phyloP scores from a whole-genome alignment of 2,329 filamentous ascomycete species.

The Trichoderma brevicompactum region DNA sequence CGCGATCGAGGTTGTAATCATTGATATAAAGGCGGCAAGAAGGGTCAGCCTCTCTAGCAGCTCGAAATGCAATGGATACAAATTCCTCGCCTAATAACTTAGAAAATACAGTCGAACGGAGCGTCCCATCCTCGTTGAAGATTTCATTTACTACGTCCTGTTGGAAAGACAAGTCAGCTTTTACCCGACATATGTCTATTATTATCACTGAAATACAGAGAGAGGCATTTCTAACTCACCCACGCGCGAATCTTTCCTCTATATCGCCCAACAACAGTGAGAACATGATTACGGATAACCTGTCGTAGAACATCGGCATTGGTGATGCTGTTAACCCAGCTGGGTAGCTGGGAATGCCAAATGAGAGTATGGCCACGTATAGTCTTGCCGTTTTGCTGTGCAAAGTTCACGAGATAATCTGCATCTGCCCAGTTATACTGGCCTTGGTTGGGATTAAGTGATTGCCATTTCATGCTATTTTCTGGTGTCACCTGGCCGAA shows the following conservation, averaged over 20 bases:
- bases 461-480: constrained; percentile 23
- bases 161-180: not conserved
- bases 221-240: not conserved
- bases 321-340: constrained; percentile 14
- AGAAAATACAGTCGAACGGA: constrained; percentile 16
- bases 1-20: constrained; percentile 13
- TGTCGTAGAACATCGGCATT: constrained; percentile 17
- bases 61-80: constrained; percentile 10
- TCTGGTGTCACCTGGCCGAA: constrained; percentile 17
- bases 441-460: not conserved
- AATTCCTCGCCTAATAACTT: constrained; percentile 12
- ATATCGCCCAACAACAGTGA: constrained; percentile 13
- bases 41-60: constrained; percentile 11
- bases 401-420: constrained; percentile 18
- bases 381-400: constrained; percentile 10
- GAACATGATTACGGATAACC: constrained; percentile 12
- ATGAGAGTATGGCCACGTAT: constrained; percentile 15
- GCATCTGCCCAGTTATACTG: constrained; percentile 16
- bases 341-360: constrained; percentile 13
- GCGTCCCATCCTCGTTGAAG: constrained; percentile 16
- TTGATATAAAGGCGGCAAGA: constrained; percentile 12
- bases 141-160: constrained; percentile 19
- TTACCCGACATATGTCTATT: too few species aligned
- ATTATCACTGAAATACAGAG: not conserved
- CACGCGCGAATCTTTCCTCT: constrained; percentile 17